phyloP scores from a whole-genome alignment of 148 eudicot genomes.

The Chenopodium berlandieri region DNA sequence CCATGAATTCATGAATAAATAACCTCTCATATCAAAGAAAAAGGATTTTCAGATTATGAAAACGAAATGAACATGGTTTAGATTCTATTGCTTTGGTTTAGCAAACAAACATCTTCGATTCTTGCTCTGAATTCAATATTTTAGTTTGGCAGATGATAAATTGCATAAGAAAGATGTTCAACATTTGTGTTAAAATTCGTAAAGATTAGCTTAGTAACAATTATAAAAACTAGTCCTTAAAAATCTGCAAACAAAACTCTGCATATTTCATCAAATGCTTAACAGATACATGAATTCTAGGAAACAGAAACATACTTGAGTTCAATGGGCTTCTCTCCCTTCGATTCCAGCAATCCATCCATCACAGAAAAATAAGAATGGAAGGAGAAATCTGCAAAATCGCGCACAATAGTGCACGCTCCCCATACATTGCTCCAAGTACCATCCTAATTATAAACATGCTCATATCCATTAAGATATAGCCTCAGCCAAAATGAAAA shows the following conservation, averaged over 20 bases:
- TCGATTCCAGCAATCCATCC: slow-evolving; percentile 35
- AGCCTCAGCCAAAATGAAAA: not conserved
- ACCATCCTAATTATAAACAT: slow-evolving; percentile 28
- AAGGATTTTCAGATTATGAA: not conserved
- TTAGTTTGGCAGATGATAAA: not conserved
- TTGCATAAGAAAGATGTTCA: not conserved
- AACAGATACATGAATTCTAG: not conserved
- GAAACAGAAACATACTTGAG: slow-evolving; percentile 28
- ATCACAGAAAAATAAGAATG: slow-evolving; percentile 35
- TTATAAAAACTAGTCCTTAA: not conserved
- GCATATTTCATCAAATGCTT: not conserved
- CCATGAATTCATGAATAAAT: too few species aligned
- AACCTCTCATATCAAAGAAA: not conserved
- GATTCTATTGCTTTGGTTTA: not conserved
- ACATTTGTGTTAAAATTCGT: not conserved
- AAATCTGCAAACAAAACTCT: not conserved
- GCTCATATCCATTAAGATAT: not conserved
- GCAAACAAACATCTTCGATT: not conserved
- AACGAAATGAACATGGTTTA: not conserved
- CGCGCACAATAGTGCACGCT: slow-evolving; percentile 35
- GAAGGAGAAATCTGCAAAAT: slow-evolving; percentile 38
- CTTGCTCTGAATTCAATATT: not conserved
- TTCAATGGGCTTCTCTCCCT: slow-evolving; percentile 35
- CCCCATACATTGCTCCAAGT: slow-evolving; percentile 36
- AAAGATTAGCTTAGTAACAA: not conserved